Conservation (phyloP, 2,329 filamentous ascomycete genomes). For the Celoporthe dispersa region DNA sequence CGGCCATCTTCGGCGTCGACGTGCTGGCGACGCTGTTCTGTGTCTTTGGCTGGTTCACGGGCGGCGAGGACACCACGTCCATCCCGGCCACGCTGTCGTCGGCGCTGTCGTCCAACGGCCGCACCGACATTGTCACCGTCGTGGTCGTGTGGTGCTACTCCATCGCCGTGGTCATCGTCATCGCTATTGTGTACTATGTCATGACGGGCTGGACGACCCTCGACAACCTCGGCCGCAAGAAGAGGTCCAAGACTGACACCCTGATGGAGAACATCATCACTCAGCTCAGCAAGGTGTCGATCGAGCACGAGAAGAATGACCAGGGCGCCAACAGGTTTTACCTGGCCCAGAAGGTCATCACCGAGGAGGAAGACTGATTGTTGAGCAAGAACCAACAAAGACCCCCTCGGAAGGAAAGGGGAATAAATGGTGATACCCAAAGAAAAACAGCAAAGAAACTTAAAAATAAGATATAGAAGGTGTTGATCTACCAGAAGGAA, state of each 20-base stretch:
- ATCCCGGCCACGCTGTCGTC: constrained; percentile 41
- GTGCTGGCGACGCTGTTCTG: constrained; percentile 73
- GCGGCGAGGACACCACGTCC: constrained; percentile 44
- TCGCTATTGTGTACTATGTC: constrained; percentile 67
- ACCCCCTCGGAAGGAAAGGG: background rate
- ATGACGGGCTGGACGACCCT: constrained; percentile 63
- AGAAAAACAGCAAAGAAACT: background rate
- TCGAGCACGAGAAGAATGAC: constrained; percentile 61
- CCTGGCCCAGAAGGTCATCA: constrained; percentile 30
- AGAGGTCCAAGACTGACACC: constrained; percentile 63
- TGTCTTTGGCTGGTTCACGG: constrained; percentile 75
- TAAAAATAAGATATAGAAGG: constrained; percentile 1
- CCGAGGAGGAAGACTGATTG: constrained; percentile 31
- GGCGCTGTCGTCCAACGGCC: constrained; percentile 44
- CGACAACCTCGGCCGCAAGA: constrained; percentile 65
- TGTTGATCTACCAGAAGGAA: background rate
- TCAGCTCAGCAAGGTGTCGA: constrained; percentile 65
- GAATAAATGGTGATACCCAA: background rate
- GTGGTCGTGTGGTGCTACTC: constrained; percentile 69
- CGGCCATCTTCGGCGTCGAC: constrained; percentile 73
- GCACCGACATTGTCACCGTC: constrained; percentile 61
- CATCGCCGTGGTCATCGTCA: constrained; percentile 66
- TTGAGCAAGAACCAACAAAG: background rate
- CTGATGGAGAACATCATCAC: constrained; percentile 69
- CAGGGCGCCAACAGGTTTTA: constrained; percentile 47